Evolutionary conservation across 116 monocot genomes (phyloP), one percentile per base, ranked within the genome.

Genomic region (Cymodocea nodosa): DNA sequence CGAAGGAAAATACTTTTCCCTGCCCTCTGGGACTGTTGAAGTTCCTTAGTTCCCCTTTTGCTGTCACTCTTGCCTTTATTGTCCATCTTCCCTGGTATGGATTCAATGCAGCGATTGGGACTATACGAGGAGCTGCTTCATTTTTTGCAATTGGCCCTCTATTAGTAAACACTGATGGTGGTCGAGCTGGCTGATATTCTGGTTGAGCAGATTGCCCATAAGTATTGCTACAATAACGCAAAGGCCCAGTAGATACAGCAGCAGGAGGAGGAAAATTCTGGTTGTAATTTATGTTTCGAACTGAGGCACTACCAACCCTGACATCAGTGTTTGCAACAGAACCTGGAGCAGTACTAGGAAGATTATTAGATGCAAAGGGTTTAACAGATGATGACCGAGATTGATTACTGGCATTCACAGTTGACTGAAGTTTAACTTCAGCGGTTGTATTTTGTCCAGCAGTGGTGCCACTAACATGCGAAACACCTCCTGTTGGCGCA

Each of bases 31-130:
- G 66, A 51, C 65, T 71, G 65, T 66, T 71, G 59, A 66, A 76
- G 13, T 56, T 64, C 17, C 76, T 65, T 15, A 76, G 59, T 30
- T 76, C 76, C 9, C 60, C 59, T 50, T 76, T 76, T 20, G 76
- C 51, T 51, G 76, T 80, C 51, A 80, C 80, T 34, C 76, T 57
- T 12, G 80, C 71, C 50, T 76, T 76, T 9, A 72, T 80, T 34
- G 75, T 80, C 75, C 76, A 76, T 62, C 72, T 68, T n/a, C 72
- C 76, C 53, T 75, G 72, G 59, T 72, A 80, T 11, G 75, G 75
- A 59, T 76, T 75, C 62, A 80, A 67, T 59, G 71, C 62, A 52
- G 68, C 50, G 37, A 80, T 69, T 9, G 75, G 71, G 14, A 71
- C 49, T 18, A 75, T 67, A 17, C 72, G 24, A 12, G 70, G 37